A percentile compares a stretch with the other conserved stretches of the same genome.
These are phyloP conservation scores for Eustoma russellianum DNA, from an alignment of 257 asterid species.

Conservation along the genomic window DNA sequence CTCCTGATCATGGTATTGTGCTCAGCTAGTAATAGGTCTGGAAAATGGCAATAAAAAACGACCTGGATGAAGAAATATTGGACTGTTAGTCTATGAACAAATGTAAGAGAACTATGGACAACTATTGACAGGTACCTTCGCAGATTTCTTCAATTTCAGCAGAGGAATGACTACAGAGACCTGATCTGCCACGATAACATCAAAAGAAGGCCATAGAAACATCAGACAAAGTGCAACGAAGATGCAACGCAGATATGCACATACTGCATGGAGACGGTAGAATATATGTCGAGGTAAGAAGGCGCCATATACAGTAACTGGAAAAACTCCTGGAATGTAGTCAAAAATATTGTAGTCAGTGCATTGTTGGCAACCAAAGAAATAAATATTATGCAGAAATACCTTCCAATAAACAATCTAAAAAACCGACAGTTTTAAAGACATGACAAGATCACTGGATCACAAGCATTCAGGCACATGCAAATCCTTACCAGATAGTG, in stretches of 20 bases:
- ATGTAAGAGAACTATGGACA: conserved; percentile 2
- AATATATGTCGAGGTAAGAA: conserved; percentile 81
- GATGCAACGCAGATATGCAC: conserved; percentile 85
- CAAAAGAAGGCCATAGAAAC: conserved; percentile 62
- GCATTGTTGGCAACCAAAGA: conserved; percentile 6
- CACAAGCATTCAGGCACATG: conserved; percentile 4
- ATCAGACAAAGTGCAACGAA: conserved; percentile 71
- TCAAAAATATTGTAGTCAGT: not conserved
- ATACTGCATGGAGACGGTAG: conserved; percentile 73
- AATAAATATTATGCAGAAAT: conserved; percentile 2
- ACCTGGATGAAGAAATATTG: conserved; percentile 35
- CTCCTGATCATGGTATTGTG: conserved; percentile 70
- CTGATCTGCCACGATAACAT: conserved; percentile 75
- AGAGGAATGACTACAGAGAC: conserved; percentile 77
- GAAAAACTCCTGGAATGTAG: conserved; percentile 47
- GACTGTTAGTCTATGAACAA: conserved; percentile 8
- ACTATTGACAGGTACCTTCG: conserved; percentile 44
- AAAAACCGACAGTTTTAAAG: not conserved
- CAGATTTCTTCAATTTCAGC: conserved; percentile 62
- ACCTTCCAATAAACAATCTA: not conserved
- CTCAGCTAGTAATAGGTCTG: conserved; percentile 82
- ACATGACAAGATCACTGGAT: not conserved
- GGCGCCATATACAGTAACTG: conserved; percentile 73
- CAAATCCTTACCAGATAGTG: conserved; percentile 51
- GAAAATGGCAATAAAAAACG: conserved; percentile 95